These are phyloP conservation scores for Ogataea dorogensis DNA, from an alignment of 805 yeast species.

Conservation along the genomic window DNA sequence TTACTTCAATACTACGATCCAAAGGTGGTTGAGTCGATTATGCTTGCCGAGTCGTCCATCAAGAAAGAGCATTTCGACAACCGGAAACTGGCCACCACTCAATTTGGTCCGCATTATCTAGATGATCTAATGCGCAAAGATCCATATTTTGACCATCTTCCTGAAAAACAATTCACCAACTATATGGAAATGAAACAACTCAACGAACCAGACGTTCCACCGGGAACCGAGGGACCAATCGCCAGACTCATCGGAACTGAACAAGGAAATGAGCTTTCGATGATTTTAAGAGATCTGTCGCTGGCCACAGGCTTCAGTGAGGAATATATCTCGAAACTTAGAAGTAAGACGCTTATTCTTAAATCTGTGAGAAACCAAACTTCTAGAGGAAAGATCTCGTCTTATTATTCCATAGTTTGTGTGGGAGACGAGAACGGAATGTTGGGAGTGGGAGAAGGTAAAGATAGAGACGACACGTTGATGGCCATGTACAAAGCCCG, in stretches of 20 bases:
- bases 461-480: constrained; percentile 72
- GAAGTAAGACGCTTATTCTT: constrained; percentile 64
- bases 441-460: constrained; percentile 94
- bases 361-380: constrained; percentile 90
- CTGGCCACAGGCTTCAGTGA: constrained; percentile 66
- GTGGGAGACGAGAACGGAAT: constrained; percentile 94
- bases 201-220: constrained; percentile 18
- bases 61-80: constrained; percentile 58
- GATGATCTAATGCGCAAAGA: constrained; percentile 73
- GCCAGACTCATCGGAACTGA: constrained; percentile 24
- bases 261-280: constrained; percentile 21
- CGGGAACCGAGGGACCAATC: constrained; percentile 24
- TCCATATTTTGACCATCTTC: constrained; percentile 69
- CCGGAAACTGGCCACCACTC: constrained; percentile 42
- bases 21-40: constrained; percentile 74
- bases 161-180: constrained; percentile 18
- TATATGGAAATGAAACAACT: constrained; percentile 26
- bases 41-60: constrained; percentile 74
- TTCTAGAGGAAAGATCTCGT: constrained; percentile 83
- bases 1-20: constrained; percentile 79
- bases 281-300: constrained; percentile 39
- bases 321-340: constrained; percentile 56
- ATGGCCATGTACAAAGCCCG: constrained; percentile 80
- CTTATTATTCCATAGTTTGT: constrained; percentile 78
- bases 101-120: constrained; percentile 67